phyloP scores from a whole-genome alignment of 345 rosid species.

The Abelmoschus esculentus region DNA sequence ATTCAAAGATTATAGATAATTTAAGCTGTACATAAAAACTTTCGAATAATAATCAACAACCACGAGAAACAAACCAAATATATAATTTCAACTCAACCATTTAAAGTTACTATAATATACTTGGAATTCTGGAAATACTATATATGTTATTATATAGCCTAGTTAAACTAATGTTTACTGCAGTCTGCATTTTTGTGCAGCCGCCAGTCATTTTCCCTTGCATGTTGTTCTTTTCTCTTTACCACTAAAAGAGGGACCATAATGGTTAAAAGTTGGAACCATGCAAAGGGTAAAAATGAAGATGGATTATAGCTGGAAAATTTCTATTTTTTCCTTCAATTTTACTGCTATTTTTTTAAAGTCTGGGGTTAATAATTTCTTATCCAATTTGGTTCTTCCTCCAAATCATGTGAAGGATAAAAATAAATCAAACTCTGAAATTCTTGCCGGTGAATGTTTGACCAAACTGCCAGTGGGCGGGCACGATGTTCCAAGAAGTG shows the following conservation, averaged over 20 bases:
- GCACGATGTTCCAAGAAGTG: conserved; percentile 64
- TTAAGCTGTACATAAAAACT: too few species aligned
- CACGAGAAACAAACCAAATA: too few species aligned
- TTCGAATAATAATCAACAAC: too few species aligned
- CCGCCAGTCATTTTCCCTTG: conserved; percentile 28
- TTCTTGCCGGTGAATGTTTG: conserved; percentile 64
- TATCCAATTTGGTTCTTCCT: neutral
- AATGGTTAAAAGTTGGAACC: neutral
- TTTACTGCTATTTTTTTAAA: neutral
- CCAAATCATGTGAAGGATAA: neutral
- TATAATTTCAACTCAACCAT: too few species aligned
- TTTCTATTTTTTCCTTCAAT: neutral
- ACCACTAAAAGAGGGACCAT: neutral
- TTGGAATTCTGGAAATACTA: too few species aligned
- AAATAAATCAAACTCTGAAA: conserved; percentile 36
- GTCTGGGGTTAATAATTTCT: neutral
- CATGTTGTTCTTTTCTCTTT: neutral
- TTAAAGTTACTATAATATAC: too few species aligned
- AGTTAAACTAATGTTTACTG: too few species aligned
- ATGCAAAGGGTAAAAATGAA: conserved; percentile 10
- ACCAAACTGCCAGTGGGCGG: conserved; percentile 60
- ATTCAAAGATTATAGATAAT: too few species aligned
- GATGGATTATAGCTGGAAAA: neutral
- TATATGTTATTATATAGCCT: too few species aligned
- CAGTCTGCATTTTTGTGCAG: conserved; percentile 36